Conservation (phyloP, 1,284 basidiomycete genomes). For the Cutaneotrichosporon mucoides region DNA sequence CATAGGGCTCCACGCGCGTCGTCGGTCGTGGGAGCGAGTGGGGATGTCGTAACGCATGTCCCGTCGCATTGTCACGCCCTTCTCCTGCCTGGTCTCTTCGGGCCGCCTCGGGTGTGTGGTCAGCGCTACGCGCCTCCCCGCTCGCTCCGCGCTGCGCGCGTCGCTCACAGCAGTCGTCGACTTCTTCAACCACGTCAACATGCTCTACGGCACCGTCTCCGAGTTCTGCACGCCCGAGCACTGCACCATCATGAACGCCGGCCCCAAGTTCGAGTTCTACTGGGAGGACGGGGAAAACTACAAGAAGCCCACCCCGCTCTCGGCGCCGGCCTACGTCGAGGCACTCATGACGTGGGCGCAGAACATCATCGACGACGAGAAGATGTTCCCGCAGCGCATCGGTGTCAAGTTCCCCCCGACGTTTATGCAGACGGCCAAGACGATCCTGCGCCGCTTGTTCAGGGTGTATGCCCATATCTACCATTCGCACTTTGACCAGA, state of each 20-base stretch:
- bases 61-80: too few relatives aligned
- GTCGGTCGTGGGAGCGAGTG: too few relatives aligned
- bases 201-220: slow-evolving; percentile 92
- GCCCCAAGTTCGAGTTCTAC: slow-evolving; percentile 96
- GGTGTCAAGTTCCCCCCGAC: slow-evolving; percentile 89
- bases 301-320: slow-evolving; percentile 88
- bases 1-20: too few relatives aligned
- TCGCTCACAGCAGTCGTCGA: slow-evolving; percentile 65
- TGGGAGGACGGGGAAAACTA: slow-evolving; percentile 95
- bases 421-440: slow-evolving; percentile 86
- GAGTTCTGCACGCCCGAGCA: slow-evolving; percentile 94
- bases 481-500: slow-evolving; percentile 98
- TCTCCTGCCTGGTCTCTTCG: too few relatives aligned
- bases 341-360: slow-evolving; percentile 99
- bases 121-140: not conserved
- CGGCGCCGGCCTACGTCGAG: slow-evolving; percentile 95
- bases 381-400: slow-evolving; percentile 90
- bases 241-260: slow-evolving; percentile 99
- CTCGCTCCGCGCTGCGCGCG: not conserved
- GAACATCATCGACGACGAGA: slow-evolving; percentile 84
- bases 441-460: slow-evolving; percentile 88
- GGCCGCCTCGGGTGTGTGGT: too few relatives aligned
- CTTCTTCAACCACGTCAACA: slow-evolving; percentile 94
- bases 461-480: slow-evolving; percentile 98
- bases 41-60: too few relatives aligned